Percentiles rank a stretch among this genome's conserved stretches.
Conservation (phyloP, 73 alveolate genomes). For the Paramecium bursaria region DNA sequence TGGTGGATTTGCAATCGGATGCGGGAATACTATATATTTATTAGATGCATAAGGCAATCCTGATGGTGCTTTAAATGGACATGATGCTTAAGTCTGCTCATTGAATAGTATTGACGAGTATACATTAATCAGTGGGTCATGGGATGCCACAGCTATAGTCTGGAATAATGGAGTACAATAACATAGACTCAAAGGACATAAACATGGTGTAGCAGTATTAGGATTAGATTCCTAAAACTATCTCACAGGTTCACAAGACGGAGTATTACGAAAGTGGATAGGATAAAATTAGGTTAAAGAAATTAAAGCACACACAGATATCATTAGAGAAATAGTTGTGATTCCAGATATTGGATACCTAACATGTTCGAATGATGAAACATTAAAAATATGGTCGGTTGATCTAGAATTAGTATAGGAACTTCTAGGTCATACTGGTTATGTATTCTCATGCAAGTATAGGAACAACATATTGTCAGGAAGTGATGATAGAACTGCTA, state of each 20-base stretch:
- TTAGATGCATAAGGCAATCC: constrained; percentile 92
- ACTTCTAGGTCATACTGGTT: constrained; percentile 93
- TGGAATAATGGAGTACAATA: constrained; percentile 92
- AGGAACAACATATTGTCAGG: constrained; percentile 85
- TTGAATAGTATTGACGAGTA: neutral
- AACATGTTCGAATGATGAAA: constrained; percentile 96
- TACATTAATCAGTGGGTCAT: constrained; percentile 93
- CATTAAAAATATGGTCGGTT: constrained; percentile 91
- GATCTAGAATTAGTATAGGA: constrained; percentile 83
- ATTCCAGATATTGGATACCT: constrained; percentile 88
- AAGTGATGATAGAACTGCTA: constrained; percentile 96
- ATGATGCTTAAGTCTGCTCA: constrained; percentile 86
- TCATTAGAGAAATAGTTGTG: constrained; percentile 87
- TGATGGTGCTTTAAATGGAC: constrained; percentile 88
- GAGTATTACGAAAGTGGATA: constrained; percentile 76
- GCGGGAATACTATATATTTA: constrained; percentile 88
- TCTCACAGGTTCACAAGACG: constrained; percentile 96
- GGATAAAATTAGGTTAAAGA: constrained; percentile 78
- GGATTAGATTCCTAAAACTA: constrained; percentile 82
- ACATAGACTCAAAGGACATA: constrained; percentile 88
- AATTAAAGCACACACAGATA: constrained; percentile 93
- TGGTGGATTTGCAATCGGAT: constrained; percentile 85
- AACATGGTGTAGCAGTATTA: constrained; percentile 96
- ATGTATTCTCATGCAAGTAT: constrained; percentile 86
- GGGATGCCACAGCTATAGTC: constrained; percentile 99